phyloP scores from a whole-genome alignment of 805 yeast species.

The Peterozyma toletana region DNA sequence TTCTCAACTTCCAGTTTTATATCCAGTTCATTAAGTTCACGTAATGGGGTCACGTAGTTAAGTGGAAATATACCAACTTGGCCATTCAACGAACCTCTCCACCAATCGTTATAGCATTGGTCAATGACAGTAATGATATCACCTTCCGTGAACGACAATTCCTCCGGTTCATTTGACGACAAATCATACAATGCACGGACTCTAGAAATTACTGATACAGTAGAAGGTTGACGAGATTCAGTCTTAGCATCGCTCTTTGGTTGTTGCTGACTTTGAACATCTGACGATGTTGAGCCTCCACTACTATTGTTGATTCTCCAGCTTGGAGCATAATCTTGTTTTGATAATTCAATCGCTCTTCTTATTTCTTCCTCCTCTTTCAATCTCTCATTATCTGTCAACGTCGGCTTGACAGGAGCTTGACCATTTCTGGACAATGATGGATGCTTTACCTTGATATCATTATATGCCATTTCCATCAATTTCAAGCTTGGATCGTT shows the following conservation, averaged over 20 bases:
- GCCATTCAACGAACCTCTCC: slow-evolving; percentile 83
- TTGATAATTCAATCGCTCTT: slow-evolving; percentile 66
- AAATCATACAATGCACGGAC: slow-evolving; percentile 86
- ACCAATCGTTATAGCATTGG: slow-evolving; percentile 89
- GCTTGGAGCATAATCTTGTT: slow-evolving; percentile 48
- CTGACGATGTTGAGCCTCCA: slow-evolving; percentile 6
- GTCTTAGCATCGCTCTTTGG: slow-evolving; percentile 14
- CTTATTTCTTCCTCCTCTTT: slow-evolving; percentile 78
- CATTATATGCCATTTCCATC: slow-evolving; percentile 53
- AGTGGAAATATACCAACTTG: slow-evolving; percentile 84
- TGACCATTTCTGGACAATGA: slow-evolving; percentile 31
- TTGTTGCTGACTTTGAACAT: slow-evolving; percentile 10
- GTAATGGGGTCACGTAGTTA: slow-evolving; percentile 79
- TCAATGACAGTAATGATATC: slow-evolving; percentile 86
- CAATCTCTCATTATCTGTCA: slow-evolving; percentile 34
- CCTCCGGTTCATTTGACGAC: slow-evolving; percentile 74
- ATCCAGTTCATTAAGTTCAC: slow-evolving; percentile 59
- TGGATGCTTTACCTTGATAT: slow-evolving; percentile 37
- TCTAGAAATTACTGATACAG: slow-evolving; percentile 37
- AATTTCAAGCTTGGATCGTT: slow-evolving; percentile 72
- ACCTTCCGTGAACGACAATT: slow-evolving; percentile 78
- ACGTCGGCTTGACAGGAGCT: slow-evolving; percentile 50
- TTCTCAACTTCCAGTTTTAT: slow-evolving; percentile 37
- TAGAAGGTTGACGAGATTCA: slow-evolving; percentile 4
- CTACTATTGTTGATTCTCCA: slow-evolving; percentile 11